Conservation (phyloP, 495 filamentous ascomycete genomes). For the Tetracladium setigerum region DNA sequence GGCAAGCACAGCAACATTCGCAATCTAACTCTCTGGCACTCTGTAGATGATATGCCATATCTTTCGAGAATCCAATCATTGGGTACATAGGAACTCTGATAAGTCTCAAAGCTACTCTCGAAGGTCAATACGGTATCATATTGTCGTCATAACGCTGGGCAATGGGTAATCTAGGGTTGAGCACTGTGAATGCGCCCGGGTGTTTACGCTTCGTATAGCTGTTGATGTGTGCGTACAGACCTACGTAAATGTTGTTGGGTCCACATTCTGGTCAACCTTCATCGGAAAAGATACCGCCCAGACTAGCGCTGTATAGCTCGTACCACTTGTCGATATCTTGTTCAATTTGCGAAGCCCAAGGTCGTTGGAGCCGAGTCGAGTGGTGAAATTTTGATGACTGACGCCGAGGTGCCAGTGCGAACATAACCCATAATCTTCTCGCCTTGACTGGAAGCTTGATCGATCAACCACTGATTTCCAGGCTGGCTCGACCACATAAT, state of each 20-base stretch:
- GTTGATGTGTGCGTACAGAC: slow-evolving; percentile 1
- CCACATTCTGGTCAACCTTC: slow-evolving; percentile 6
- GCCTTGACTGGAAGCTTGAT: neutral
- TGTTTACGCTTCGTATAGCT: slow-evolving; percentile 1
- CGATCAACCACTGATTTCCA: slow-evolving; percentile 1
- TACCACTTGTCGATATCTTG: slow-evolving; percentile 8
- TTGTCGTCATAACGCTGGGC: neutral
- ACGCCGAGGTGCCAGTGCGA: slow-evolving; percentile 3
- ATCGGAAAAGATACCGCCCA: slow-evolving; percentile 8
- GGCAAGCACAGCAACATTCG: neutral
- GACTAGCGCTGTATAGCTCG: neutral
- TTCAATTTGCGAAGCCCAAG: slow-evolving; percentile 3
- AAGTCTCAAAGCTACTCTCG: neutral
- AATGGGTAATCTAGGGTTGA: neutral
- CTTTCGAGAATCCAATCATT: slow-evolving; percentile 1
- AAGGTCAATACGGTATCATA: slow-evolving; percentile 2
- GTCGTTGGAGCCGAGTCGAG: slow-evolving; percentile 1
- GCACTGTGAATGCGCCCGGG: slow-evolving; percentile 2
- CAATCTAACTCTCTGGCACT: neutral
- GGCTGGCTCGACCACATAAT: neutral
- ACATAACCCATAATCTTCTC: slow-evolving; percentile 3
- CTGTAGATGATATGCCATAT: slow-evolving; percentile 6
- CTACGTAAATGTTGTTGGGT: neutral
- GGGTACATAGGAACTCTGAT: neutral
- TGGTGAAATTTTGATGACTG: slow-evolving; percentile 1